phyloP scores from a whole-genome alignment of 768 basidiomycete species.

The Phaeotremella skinneri region DNA sequence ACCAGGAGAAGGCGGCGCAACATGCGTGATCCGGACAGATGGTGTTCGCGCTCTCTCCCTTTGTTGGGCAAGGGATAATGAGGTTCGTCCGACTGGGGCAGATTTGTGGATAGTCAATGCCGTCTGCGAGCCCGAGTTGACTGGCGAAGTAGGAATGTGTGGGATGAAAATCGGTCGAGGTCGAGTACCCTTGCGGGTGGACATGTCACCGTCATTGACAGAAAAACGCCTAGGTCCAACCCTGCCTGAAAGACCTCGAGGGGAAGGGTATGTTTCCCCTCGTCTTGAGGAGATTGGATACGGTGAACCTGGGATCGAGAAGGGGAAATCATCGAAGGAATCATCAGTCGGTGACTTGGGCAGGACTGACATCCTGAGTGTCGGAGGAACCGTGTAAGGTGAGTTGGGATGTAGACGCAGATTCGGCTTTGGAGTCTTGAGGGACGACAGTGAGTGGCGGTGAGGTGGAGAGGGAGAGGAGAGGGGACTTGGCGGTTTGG shows the following conservation, averaged over 20 bases:
- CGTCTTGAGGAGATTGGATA: neutral
- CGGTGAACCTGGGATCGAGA: neutral
- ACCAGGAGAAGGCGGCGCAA: neutral
- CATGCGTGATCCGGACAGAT: neutral
- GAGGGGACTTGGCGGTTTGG: neutral
- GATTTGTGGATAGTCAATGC: neutral
- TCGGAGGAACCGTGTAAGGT: neutral
- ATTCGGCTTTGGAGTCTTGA: neutral
- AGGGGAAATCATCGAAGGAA: neutral
- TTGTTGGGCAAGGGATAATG: neutral
- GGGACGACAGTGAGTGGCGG: neutral
- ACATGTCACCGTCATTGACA: neutral
- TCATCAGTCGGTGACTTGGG: constrained; percentile 3
- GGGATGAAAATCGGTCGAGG: neutral
- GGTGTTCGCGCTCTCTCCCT: neutral
- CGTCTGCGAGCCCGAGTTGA: neutral
- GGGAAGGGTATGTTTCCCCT: neutral
- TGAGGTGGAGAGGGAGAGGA: neutral
- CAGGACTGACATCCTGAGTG: neutral
- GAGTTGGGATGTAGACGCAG: neutral
- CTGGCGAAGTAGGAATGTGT: neutral
- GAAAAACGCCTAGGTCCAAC: neutral
- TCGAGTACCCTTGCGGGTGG: neutral
- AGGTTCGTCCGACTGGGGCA: neutral
- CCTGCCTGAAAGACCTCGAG: neutral